phyloP scores from a whole-genome alignment of 2,329 filamentous ascomycete genomes.

The Pseudocercospora eumusae region DNA sequence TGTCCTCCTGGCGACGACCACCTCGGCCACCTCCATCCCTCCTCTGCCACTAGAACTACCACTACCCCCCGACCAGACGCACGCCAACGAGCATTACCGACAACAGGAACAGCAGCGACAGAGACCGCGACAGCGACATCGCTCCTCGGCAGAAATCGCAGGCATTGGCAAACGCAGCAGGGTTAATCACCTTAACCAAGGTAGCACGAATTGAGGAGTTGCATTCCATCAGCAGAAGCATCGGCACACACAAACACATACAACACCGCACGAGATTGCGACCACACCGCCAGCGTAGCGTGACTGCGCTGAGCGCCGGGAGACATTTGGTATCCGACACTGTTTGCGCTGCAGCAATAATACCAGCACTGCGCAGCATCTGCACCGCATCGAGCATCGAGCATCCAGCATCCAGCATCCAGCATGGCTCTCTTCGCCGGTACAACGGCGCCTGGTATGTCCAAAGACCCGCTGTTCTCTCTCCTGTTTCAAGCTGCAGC shows the following conservation, averaged over 20 bases:
- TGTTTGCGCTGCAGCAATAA: neutral
- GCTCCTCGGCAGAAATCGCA: conserved; percentile 8
- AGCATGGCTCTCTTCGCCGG: conserved; percentile 24
- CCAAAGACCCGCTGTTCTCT: conserved; percentile 13
- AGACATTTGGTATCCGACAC: neutral
- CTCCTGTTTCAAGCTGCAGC: conserved; percentile 24
- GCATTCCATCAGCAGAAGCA: conserved; percentile 11
- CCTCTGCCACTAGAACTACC: neutral
- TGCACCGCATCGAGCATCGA: conserved; percentile 9
- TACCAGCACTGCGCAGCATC: neutral
- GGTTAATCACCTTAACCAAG: neutral
- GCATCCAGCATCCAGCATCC: neutral
- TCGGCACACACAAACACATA: neutral
- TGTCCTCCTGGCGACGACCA: neutral
- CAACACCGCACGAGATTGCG: neutral
- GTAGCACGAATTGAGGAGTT: conserved; percentile 10
- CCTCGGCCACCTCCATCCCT: neutral
- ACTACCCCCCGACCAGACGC: too few relatives aligned
- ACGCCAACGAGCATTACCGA: neutral
- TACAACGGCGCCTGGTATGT: conserved; percentile 20
- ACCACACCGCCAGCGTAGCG: neutral
- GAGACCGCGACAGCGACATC: neutral
- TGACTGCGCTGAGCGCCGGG: neutral
- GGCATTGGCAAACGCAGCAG: conserved; percentile 4
- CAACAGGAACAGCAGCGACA: neutral